These are phyloP conservation scores for Pseudozyma pruni DNA, from an alignment of 1,284 basidiomycete genomes.

Conservation along the genomic window DNA sequence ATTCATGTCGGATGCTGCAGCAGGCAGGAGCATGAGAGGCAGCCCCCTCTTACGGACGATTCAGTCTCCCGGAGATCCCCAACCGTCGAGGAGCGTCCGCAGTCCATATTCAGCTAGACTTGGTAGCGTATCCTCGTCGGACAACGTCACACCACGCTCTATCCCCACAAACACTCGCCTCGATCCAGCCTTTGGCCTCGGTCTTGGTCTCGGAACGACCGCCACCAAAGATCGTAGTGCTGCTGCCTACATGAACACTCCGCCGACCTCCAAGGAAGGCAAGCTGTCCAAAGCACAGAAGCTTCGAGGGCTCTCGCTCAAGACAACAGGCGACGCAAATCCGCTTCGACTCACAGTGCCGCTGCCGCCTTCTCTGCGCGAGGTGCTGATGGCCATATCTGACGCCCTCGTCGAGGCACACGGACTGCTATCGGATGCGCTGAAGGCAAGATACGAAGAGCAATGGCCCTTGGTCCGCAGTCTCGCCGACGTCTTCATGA, in stretches of 20 bases:
- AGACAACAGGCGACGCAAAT: conserved; percentile 21
- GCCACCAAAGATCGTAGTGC: conserved; percentile 32
- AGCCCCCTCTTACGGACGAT: no score
- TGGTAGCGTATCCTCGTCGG: background rate
- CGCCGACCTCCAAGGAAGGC: conserved; percentile 2
- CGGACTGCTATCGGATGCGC: conserved; percentile 51
- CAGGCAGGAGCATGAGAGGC: conserved; percentile 1
- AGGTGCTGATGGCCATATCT: conserved; percentile 52
- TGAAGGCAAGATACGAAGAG: conserved; percentile 58
- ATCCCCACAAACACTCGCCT: background rate
- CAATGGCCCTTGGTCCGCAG: conserved; percentile 63
- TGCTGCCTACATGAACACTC: conserved; percentile 17
- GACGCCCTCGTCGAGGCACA: conserved; percentile 57
- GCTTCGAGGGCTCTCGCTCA: conserved; percentile 26
- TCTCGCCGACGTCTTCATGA: conserved; percentile 58
- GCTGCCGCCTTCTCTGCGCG: conserved; percentile 49
- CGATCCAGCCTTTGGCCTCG: conserved; percentile 29
- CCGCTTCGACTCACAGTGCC: conserved; percentile 48
- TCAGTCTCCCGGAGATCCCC: conserved; percentile 12
- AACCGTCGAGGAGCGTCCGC: conserved; percentile 19
- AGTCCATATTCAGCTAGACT: conserved; percentile 28
- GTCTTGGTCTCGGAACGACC: conserved; percentile 44
- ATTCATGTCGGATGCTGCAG: conserved; percentile 41
- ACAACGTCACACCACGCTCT: background rate
- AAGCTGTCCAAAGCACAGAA: conserved; percentile 42